phyloP scores from a whole-genome alignment of 768 basidiomycete genomes.

The Dictyophora rubrovolvata region DNA sequence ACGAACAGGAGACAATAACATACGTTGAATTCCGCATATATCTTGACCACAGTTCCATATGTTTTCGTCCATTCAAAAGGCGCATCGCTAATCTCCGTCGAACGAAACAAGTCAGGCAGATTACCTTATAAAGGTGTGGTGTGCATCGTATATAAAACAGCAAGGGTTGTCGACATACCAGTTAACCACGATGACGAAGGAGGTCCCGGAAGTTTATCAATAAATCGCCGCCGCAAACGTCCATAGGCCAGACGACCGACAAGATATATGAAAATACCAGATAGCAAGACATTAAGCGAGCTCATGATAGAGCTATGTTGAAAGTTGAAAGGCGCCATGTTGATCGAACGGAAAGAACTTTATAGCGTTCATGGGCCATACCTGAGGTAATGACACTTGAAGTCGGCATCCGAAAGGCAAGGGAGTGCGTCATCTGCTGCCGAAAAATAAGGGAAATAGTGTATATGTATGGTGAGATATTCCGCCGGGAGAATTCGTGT shows the following conservation, averaged over 20 bases:
- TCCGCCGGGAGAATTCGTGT: too few species aligned
- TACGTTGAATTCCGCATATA: conserved; percentile 15
- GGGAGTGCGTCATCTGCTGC: not conserved
- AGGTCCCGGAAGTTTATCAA: not conserved
- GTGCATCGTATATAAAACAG: not conserved
- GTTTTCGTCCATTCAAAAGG: conserved; percentile 12
- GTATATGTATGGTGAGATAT: too few species aligned
- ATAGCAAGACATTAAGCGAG: not conserved
- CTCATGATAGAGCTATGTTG: not conserved
- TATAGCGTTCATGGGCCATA: not conserved
- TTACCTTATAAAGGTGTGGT: not conserved
- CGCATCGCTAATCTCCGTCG: conserved; percentile 15
- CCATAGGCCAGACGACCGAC: not conserved
- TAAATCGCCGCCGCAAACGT: not conserved
- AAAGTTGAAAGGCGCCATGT: not conserved
- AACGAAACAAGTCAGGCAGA: conserved; percentile 1
- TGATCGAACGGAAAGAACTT: not conserved
- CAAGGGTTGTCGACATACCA: not conserved
- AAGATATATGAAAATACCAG: not conserved
- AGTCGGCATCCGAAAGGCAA: not conserved
- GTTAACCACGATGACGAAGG: not conserved
- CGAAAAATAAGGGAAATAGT: too few species aligned
- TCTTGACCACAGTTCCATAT: conserved; percentile 15
- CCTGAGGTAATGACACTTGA: not conserved
- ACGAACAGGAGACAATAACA: not conserved